Evolutionary conservation across 768 basidiomycete species (phyloP).

Genomic region (Cystobasidium onofrii): DNA sequence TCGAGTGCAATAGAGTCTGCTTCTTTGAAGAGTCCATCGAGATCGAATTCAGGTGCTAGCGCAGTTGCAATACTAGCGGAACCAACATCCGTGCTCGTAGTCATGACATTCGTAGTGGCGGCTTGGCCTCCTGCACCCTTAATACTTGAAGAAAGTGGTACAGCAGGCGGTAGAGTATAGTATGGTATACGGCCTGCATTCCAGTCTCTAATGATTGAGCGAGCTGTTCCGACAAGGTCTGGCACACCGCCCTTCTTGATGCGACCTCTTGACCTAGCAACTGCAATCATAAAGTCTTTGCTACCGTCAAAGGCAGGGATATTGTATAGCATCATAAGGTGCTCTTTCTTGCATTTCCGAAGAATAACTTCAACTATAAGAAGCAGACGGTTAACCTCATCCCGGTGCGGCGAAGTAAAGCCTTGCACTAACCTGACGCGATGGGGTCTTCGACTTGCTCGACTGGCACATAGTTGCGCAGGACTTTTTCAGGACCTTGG

Average conservation of each 20-base stretch:
- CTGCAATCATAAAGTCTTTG: slow-evolving; percentile 79
- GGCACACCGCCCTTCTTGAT: slow-evolving; percentile 89
- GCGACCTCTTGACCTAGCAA: slow-evolving; percentile 72
- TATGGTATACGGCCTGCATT: slow-evolving; percentile 83
- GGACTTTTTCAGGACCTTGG: slow-evolving; percentile 52
- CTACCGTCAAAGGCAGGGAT: slow-evolving; percentile 59
- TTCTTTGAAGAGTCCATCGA: slow-evolving; percentile 69
- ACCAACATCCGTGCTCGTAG: slow-evolving; percentile 34
- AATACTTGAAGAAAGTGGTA: slow-evolving; percentile 64
- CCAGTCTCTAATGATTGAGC: slow-evolving; percentile 80
- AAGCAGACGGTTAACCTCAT: background rate
- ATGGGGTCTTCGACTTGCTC: slow-evolving; percentile 87
- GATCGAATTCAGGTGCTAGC: slow-evolving; percentile 69
- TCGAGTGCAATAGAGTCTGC: slow-evolving; percentile 73
- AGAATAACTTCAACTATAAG: slow-evolving; percentile 75
- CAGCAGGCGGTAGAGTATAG: slow-evolving; percentile 65
- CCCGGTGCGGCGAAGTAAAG: background rate
- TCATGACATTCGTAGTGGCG: slow-evolving; percentile 1
- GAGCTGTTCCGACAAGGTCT: slow-evolving; percentile 71
- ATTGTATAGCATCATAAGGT: slow-evolving; percentile 75
- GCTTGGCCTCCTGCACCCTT: background rate
- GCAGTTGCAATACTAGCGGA: slow-evolving; percentile 65
- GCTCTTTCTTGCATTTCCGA: slow-evolving; percentile 58
- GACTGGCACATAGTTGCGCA: slow-evolving; percentile 80
- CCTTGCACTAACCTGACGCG: slow-evolving; percentile 62